phyloP scores from a whole-genome alignment of 2,329 filamentous ascomycete genomes.

The Talaromyces atroroseus region DNA sequence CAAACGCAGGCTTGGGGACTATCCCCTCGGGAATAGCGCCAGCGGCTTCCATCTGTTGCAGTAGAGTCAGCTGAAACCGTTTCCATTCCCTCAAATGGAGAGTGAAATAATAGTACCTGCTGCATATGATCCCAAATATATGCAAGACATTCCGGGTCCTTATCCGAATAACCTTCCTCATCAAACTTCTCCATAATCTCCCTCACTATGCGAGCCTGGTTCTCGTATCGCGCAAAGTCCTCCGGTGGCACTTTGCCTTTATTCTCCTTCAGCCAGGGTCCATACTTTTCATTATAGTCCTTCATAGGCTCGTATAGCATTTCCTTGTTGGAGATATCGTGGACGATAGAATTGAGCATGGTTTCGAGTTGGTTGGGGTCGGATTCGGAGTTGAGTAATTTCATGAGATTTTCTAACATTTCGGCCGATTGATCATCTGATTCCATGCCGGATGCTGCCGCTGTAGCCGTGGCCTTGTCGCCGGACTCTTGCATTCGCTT shows the following conservation, averaged over 20 bases:
- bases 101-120: constrained; percentile 55
- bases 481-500: constrained; percentile 90
- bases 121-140: constrained; percentile 98
- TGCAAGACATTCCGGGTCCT: constrained; percentile 73
- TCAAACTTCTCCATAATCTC: constrained; percentile 92
- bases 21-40: constrained; percentile 87
- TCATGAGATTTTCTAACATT: constrained; percentile 85
- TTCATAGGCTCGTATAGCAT: constrained; percentile 99
- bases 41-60: constrained; percentile 88
- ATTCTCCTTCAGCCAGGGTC: constrained; percentile 80
- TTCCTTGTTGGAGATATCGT: constrained; percentile 96
- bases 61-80: background rate
- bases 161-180: constrained; percentile 71
- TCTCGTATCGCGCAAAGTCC: constrained; percentile 73
- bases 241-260: constrained; percentile 55
- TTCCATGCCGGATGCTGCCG: constrained; percentile 48
- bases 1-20: constrained; percentile 50
- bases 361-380: constrained; percentile 85
- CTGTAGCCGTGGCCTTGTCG: constrained; percentile 68
- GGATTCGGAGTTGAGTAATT: constrained; percentile 55
- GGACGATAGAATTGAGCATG: constrained; percentile 97
- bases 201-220: constrained; percentile 70
- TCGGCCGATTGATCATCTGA: constrained; percentile 64
- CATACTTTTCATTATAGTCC: constrained; percentile 89
- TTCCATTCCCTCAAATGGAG: background rate